These are phyloP conservation scores for Gracilaria domingensis DNA, from an alignment of 23 red algal genomes.

Conservation along the genomic window DNA sequence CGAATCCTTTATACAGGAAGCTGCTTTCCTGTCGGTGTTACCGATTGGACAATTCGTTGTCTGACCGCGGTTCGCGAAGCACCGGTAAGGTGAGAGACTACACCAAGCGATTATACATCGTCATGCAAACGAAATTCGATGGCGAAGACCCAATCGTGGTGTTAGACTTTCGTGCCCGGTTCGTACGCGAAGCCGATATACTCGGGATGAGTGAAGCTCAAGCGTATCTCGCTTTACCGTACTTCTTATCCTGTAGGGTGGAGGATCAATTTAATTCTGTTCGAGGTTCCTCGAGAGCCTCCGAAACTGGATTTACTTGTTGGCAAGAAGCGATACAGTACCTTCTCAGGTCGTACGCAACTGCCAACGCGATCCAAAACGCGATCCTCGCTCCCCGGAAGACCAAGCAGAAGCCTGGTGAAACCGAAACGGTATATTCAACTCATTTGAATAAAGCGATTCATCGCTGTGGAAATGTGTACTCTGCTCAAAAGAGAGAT, in stretches of 20 bases:
- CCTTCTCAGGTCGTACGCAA: slow-evolving; percentile 46
- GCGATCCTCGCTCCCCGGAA: neutral
- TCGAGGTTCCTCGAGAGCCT: slow-evolving; percentile 15
- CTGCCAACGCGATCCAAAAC: neutral
- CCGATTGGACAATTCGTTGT: neutral
- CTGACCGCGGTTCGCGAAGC: neutral
- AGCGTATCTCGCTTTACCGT: slow-evolving; percentile 2
- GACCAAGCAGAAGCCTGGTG: neutral
- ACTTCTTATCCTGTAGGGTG: neutral
- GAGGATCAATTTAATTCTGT: slow-evolving; percentile 25
- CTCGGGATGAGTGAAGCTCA: slow-evolving; percentile 25
- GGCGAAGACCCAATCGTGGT: slow-evolving; percentile 10
- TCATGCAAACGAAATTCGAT: neutral
- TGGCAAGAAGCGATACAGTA: slow-evolving; percentile 57
- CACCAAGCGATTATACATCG: neutral
- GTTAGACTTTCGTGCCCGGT: neutral
- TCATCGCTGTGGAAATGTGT: slow-evolving; percentile 45
- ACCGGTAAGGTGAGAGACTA: slow-evolving; percentile 4
- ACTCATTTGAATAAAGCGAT: slow-evolving; percentile 18
- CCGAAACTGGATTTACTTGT: slow-evolving; percentile 32
- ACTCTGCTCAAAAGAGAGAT: neutral
- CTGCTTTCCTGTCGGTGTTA: neutral
- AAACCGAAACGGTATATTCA: slow-evolving; percentile 44
- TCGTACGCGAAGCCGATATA: slow-evolving; percentile 11
- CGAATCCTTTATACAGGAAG: slow-evolving; percentile 1